Evolutionary conservation across 225 moss, liverwort and hornwort genomes (phyloP), one percentile per base, ranked within the genome.

Genomic region (Pseudoscleropodium purum): DNA sequence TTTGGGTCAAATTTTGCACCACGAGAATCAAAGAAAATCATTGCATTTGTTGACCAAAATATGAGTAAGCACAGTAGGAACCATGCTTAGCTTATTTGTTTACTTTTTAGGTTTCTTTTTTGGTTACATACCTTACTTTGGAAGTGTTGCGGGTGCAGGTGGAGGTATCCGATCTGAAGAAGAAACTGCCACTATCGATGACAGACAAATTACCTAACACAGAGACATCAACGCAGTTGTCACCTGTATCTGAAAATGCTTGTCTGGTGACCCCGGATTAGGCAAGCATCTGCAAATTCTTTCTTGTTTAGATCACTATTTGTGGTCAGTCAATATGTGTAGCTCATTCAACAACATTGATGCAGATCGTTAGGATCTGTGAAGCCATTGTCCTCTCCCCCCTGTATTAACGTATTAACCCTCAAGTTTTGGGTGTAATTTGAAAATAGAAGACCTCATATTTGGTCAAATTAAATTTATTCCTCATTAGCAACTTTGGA

Each of bases 91-190:
- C 56, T 68, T 84, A 52, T 51, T 83, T 79, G 56, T 60, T 60
- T 60, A 60, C 54, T 54, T 37, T 37, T 36, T 37, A 56, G 54
- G 51, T 37, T 51, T 3, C 52, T 29, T 84, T 84, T 70, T 70
- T 15, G 43, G 34, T 59, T 69, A 17, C 30, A 30, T 72, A 19
- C 14, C 74, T 85, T 74, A 85, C 36, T 75, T 63, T 27, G 15
- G 36, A 75, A 49, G 26, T 63, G 26, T 76, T 76, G 63, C 49
- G 79, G 56, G 33, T 79, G 51, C 67, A 97, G 97, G 89, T 96
- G 90, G 96, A 98, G 91, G 93, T 98, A 31, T 86, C 95, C 63
- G 93, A 96, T 47, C 75, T 96, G 54, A 96, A 94, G 93, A 96
- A 95, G 61, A 94, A 93, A 85, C 33, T 95, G 80, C 94, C 88